Evolutionary conservation across 768 basidiomycete genomes (phyloP).

Genomic region (Termitomyces bulborhizus): DNA sequence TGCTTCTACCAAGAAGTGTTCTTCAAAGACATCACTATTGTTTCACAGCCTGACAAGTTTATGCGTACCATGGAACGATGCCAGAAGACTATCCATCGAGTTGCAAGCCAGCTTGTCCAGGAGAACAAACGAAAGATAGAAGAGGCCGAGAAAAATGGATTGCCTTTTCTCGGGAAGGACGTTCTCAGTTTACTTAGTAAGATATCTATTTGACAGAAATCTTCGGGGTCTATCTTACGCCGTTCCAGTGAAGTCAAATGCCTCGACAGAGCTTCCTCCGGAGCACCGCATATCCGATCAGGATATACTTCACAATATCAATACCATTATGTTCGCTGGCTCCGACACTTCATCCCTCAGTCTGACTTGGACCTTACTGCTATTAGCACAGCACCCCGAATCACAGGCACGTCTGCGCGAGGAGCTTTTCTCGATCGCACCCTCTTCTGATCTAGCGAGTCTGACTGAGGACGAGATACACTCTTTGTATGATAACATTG

Average conservation of each 20-base stretch:
- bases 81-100: conserved; percentile 55
- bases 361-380: conserved; percentile 78
- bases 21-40: neutral
- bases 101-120: conserved; percentile 68
- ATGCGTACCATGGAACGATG: conserved; percentile 47
- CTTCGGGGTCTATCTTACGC: neutral
- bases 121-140: conserved; percentile 71
- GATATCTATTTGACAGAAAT: conserved; percentile 20
- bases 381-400: conserved; percentile 62
- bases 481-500: conserved; percentile 48
- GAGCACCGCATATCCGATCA: conserved; percentile 80
- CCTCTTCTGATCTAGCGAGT: conserved; percentile 32
- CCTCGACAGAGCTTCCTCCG: conserved; percentile 58
- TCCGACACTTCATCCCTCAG: conserved; percentile 83
- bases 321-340: conserved; percentile 88
- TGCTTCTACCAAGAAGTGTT: neutral
- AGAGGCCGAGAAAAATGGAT: conserved; percentile 49
- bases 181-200: conserved; percentile 69
- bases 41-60: conserved; percentile 46
- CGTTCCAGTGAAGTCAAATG: conserved; percentile 72
- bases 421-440: conserved; percentile 51
- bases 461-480: conserved; percentile 62
- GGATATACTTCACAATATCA: conserved; percentile 81
- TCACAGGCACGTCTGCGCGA: conserved; percentile 66
- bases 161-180: conserved; percentile 59